Base-by-base conservation (phyloP, 2,329 filamentous ascomycete genomes). In the Cladosporium colombiae region DNA sequence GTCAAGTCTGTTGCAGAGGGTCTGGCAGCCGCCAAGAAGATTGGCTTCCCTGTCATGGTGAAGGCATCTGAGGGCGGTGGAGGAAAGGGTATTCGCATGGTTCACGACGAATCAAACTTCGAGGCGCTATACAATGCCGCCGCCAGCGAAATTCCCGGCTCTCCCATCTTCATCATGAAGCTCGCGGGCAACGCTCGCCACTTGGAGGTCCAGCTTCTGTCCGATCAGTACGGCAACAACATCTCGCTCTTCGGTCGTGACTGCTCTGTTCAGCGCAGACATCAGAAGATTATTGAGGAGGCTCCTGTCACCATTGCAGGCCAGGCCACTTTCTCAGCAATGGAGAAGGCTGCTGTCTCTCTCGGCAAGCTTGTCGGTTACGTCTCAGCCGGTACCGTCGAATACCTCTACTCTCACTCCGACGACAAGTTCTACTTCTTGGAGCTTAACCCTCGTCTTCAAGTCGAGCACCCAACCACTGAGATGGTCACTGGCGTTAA, bases 151-250 rank as follows among this genome's bases (percentile, higher is more conserved):
- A 98, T 99, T 72, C 96, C 95, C 13, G 96, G 96, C 57, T 99
- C 95, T 33, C 95, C 96, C 72, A 99, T 99, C 81, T 99, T 99
- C 86, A 96, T 99, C 83, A 99, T 99, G 95, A 97, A 99, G 88
- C 85, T 99, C 69, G 95, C 95, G 59, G 95, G 94, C 73, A 97
- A 96, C 77, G 95, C 95, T 49, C 86, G 95, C 72, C 95, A 99
- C 86, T 84, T 99, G 82, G 95, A 99, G 81, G 96, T 99, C 66
- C 95, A 99, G 82, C 84, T 99, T 70, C 85, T 99, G 63, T 96
- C 95, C 70, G 96, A 99, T 83, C 93, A 99, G 85, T 99, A 99
- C 79, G 95, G 96, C 77, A 97, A 99, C 87, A 98, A 98, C 83
- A 97, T 99, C 78, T 99, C 95, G 10, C 88, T 99, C 61, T 99